Percentiles rank a stretch among this genome's conserved stretches.
Conservation (phyloP, 2,329 filamentous ascomycete species). For the Orbilia ellipsospora region DNA sequence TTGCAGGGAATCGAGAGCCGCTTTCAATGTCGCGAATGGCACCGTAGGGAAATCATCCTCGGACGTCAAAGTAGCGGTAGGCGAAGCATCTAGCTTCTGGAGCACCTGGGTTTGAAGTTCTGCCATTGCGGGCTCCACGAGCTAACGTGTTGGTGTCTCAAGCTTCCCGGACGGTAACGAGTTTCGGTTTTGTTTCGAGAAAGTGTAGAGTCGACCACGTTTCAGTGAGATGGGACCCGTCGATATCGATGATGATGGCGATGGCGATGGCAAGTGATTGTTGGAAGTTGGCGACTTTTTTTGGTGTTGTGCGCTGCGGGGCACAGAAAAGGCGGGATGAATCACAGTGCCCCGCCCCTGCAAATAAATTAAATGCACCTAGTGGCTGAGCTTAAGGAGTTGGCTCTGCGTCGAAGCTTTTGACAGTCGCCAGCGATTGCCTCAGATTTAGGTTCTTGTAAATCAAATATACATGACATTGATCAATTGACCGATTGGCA, state of each 20-base stretch:
- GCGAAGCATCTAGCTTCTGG: slow-evolving; percentile 71
- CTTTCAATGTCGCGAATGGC: slow-evolving; percentile 79
- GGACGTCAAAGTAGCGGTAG: slow-evolving; percentile 72
- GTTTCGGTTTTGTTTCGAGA: slow-evolving; percentile 29
- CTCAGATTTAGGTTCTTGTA: too few species aligned
- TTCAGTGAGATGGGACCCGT: neutral
- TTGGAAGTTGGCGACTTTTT: slow-evolving; percentile 31
- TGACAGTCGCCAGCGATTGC: too few species aligned
- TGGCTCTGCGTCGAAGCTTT: too few species aligned
- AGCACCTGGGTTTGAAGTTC: slow-evolving; percentile 75
- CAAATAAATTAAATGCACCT: too few species aligned
- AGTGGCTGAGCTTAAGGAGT: too few species aligned
- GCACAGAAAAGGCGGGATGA: slow-evolving; percentile 47
- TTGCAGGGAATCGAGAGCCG: slow-evolving; percentile 83
- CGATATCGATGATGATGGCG: slow-evolving; percentile 7
- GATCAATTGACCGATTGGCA: too few species aligned
- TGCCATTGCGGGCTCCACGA: slow-evolving; percentile 43
- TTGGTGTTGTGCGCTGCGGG: slow-evolving; percentile 38
- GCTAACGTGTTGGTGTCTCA: slow-evolving; percentile 2
- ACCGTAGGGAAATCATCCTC: slow-evolving; percentile 75
- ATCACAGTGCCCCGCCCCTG: slow-evolving; percentile 6
- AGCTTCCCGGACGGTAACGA: neutral
- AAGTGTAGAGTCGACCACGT: neutral
- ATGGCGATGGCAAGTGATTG: slow-evolving; percentile 23
- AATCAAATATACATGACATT: too few species aligned